These are phyloP conservation scores for Pholiota molesta DNA, from an alignment of 768 basidiomycete genomes.

Conservation along the genomic window DNA sequence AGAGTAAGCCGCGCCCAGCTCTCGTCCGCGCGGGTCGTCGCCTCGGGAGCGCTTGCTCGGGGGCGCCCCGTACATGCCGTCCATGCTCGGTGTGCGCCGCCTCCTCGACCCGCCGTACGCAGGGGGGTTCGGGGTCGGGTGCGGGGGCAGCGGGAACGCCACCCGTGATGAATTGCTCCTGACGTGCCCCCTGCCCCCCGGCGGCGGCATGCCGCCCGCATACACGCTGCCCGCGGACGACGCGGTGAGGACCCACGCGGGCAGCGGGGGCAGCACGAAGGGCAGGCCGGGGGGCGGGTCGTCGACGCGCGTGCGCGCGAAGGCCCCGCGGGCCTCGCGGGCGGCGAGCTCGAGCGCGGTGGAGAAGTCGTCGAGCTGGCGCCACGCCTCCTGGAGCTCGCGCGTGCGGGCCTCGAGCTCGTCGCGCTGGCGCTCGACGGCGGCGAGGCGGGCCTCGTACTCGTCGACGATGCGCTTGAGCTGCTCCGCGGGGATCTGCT, in stretches of 20 bases:
- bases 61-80: conserved; percentile 36
- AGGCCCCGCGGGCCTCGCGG: conserved; percentile 52
- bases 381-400: conserved; percentile 51
- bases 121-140: conserved; percentile 22
- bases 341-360: conserved; percentile 44
- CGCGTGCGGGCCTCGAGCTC: conserved; percentile 53
- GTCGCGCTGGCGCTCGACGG: conserved; percentile 56
- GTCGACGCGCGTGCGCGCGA: conserved; percentile 45
- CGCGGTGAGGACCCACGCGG: neutral
- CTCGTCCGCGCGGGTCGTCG: conserved; percentile 1
- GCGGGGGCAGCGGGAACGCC: conserved; percentile 41
- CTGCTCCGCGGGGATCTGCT: conserved; percentile 9
- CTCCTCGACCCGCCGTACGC: conserved; percentile 22
- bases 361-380: conserved; percentile 52
- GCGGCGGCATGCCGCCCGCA: conserved; percentile 18
- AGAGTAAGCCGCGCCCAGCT: conserved; percentile 22
- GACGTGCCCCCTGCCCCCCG: neutral
- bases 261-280: conserved; percentile 3
- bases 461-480: conserved; percentile 41
- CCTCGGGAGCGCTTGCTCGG: conserved; percentile 54
- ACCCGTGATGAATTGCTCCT: neutral
- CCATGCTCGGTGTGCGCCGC: conserved; percentile 39
- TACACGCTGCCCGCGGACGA: conserved; percentile 8
- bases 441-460: conserved; percentile 50
- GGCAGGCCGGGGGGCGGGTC: neutral